phyloP scores from a whole-genome alignment of 2,329 filamentous ascomycete species.

The Apiospora phragmitis region DNA sequence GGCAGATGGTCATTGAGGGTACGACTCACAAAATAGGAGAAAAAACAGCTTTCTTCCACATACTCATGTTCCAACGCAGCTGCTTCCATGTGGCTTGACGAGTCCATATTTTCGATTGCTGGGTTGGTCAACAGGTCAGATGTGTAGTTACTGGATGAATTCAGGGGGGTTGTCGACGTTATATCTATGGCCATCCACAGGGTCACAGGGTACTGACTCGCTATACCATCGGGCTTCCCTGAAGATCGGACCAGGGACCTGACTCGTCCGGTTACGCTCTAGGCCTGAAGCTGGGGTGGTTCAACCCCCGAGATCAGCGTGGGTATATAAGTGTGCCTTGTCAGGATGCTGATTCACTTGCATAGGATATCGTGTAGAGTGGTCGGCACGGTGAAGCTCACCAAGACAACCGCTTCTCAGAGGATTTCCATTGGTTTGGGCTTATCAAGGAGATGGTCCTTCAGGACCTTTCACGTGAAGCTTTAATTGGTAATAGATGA shows the following conservation, averaged over 20 bases:
- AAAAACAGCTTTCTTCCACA: not conserved
- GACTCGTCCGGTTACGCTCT: not conserved
- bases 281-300: not conserved
- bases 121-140: not conserved
- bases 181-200: not conserved
- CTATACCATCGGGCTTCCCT: not conserved
- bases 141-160: not conserved
- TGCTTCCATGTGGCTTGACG: not conserved
- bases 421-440: too few relatives aligned
- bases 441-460: too few relatives aligned
- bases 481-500: too few relatives aligned
- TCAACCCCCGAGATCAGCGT: too few relatives aligned
- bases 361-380: too few relatives aligned
- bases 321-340: too few relatives aligned
- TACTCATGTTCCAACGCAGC: not conserved
- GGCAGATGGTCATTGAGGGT: rapidly evolving
- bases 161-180: not conserved
- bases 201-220: not conserved
- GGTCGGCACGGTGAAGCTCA: too few relatives aligned
- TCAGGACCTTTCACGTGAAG: too few relatives aligned
- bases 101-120: not conserved
- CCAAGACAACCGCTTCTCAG: too few relatives aligned
- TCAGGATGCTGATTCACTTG: too few relatives aligned
- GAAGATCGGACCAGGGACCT: not conserved
- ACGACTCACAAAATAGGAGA: not conserved